Base-by-base conservation (phyloP, 306 rosid species). In the Corylus heterophylla region DNA sequence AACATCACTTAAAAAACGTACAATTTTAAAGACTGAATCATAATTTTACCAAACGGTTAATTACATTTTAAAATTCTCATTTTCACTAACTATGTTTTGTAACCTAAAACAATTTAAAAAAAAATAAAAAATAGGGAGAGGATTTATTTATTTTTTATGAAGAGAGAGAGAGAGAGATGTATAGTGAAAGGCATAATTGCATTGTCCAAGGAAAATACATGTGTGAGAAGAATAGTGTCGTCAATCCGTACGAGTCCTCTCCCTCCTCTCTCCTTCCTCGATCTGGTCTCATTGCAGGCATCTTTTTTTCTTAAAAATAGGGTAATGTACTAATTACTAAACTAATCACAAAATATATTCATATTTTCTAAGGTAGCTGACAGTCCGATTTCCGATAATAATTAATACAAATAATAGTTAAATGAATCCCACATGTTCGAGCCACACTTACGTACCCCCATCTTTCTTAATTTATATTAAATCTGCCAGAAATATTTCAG, bases 211-310 rank as follows among this genome's bases (percentile, higher is more conserved):
- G 67, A 82, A 50, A 69, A 63, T 79, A 63, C 88, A 52, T 75
- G 84, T 84, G 83, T 74, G 86, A 78, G 85, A 76, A 75, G 82
- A 86, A 72, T 73, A 62, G 71, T 86, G 89, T 87, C 86, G 87
- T 85, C 88, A 82, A 89, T 79, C 93, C 91, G 92, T 92, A 87
- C 90, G 39, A 73, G 71, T 69, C 63, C 29, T 78, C 73, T 49
- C 59, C 56, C 76, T 78, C 71, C 82, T 71, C 80, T 79, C 74
- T 67, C 22, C 66, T 75, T 72, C 86, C 80, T 79, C 22, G 22
- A 22, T 22, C 71, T 85, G 14, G 16, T 25, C 69, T 13, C 9
- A 10, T 20, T 16, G 25, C 61, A 75, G 71, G 81, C 75, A 83
- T 73, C 39, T 70, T 66, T 64, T 82, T 78, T 67, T 22, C n/a